Evolutionary conservation across 179 eudicot species (phyloP), one percentile per base, ranked within the genome.

Genomic region (Gypsophila paniculata): DNA sequence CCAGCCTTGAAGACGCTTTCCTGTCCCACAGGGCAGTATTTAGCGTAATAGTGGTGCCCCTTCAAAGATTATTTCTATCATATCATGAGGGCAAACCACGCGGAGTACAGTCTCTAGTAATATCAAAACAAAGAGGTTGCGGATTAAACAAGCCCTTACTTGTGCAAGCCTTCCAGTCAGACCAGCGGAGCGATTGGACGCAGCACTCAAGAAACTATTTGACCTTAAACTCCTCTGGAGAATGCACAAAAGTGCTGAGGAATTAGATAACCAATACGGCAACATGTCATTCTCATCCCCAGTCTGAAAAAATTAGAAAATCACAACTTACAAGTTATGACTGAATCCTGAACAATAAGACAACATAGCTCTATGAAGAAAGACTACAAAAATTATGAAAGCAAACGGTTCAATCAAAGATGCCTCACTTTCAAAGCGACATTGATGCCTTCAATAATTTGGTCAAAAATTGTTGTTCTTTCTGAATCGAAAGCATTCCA

Each of bases 401-500:
- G 61, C 26, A 69, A 29, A 52, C 18, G 39, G n/a, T 67, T 4
- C 17, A 69, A 53, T 19, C 18, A 6, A 38, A 36, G 61, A 54
- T 19, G 70, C 59, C 52, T 72, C 42, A 95, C 99, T 96, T 93
- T 95, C 72, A 89, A 77, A 60, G 80, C 93, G 68, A 76, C 85
- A 71, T 95, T 93, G 72, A 95, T 86, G 51, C 86, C 84, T 75
- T 89, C 99, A 75, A 95, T 87, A 55, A 95, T 84, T 75, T 84
- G 88, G 76, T 95, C 99, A 75, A 95, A 95, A 68, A 93, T 89
- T 61, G 91, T 78, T 10, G 99, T 95, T 82, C 97, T 88, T 83
- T 95, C 99, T 38, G 99, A 87, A 62, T 95, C 99, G 77, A 95
- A 95, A 74, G 90, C 90, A 78, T 81, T 96, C 96, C 99, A 95